Percentiles rank a stretch among this genome's conserved stretches.
These are phyloP conservation scores for Amaranthus palmeri DNA, from an alignment of 148 eudicot species.

Conservation along the genomic window DNA sequence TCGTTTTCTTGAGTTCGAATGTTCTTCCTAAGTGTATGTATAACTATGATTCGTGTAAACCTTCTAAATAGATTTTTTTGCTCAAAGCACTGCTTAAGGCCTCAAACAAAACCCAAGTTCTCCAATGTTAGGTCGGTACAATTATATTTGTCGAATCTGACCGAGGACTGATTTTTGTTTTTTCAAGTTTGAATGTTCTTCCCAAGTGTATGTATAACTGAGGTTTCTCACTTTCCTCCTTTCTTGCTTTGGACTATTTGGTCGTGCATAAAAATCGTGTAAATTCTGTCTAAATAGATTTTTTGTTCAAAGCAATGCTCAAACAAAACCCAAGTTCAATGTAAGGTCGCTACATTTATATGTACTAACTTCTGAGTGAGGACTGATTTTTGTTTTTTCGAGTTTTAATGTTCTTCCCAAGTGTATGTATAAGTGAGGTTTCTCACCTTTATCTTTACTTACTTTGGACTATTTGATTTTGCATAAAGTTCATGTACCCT, in stretches of 20 bases:
- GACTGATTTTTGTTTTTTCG: background rate
- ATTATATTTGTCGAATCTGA: too few relatives aligned
- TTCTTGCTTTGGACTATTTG: conserved; percentile 4
- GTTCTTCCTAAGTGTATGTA: background rate
- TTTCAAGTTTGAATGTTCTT: background rate
- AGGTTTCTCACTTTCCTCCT: background rate
- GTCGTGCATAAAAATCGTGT: background rate
- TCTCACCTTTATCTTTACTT: background rate
- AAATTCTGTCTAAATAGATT: background rate
- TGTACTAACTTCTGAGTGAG: too few relatives aligned
- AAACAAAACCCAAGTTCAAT: too few relatives aligned
- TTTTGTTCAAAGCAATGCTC: too few relatives aligned
- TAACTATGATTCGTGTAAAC: background rate
- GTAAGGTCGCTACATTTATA: too few relatives aligned
- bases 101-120: background rate
- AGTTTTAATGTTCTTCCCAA: background rate
- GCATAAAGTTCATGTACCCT: background rate
- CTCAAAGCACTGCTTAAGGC: background rate
- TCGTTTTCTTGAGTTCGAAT: background rate
- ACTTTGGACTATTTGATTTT: conserved; percentile 8
- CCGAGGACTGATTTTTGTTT: background rate
- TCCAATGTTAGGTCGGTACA: too few relatives aligned
- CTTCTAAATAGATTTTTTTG: too few relatives aligned
- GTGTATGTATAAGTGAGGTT: background rate
- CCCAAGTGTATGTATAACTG: background rate